Percentiles rank a stretch among this genome's conserved stretches.
These are phyloP conservation scores for Candida palmyrensis DNA, from an alignment of 805 yeast genomes.

Conservation along the genomic window DNA sequence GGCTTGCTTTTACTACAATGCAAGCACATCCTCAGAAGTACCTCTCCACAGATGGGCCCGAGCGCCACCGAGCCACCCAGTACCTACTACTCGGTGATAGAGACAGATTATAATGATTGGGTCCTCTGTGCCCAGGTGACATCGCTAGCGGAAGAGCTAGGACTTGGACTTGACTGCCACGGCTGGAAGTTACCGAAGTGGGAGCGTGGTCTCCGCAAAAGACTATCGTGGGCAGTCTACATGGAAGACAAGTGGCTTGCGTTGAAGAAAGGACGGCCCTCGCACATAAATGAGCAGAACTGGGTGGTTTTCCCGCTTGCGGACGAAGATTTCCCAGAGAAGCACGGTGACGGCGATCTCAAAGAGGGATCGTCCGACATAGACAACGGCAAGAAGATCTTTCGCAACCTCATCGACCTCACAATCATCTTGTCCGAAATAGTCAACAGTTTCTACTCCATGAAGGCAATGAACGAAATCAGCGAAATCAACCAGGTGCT, in stretches of 20 bases:
- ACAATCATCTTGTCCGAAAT: constrained; percentile 69
- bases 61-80: constrained; percentile 4
- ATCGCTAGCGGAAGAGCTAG: constrained; percentile 83
- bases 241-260: constrained; percentile 90
- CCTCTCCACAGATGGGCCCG: constrained; percentile 4
- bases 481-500: constrained; percentile 63
- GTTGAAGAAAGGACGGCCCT: constrained; percentile 75
- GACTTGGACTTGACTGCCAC: constrained; percentile 85
- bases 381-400: constrained; percentile 63
- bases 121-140: constrained; percentile 81
- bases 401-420: constrained; percentile 61
- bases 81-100: constrained; percentile 18
- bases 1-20: constrained; percentile 75
- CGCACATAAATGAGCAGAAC: constrained; percentile 67
- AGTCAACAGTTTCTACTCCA: constrained; percentile 65
- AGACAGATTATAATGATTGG: constrained; percentile 66
- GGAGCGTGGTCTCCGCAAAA: constrained; percentile 85
- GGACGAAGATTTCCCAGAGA: constrained; percentile 77
- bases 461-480: constrained; percentile 54
- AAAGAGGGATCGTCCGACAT: constrained; percentile 63
- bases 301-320: constrained; percentile 74
- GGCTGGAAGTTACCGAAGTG: constrained; percentile 91
- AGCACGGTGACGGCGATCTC: constrained; percentile 47
- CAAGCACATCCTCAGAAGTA: constrained; percentile 32
- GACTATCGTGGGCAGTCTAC: constrained; percentile 95